Base-by-base conservation (phyloP, 108 stramenopile species). In the Bacterosira constricta region DNA sequence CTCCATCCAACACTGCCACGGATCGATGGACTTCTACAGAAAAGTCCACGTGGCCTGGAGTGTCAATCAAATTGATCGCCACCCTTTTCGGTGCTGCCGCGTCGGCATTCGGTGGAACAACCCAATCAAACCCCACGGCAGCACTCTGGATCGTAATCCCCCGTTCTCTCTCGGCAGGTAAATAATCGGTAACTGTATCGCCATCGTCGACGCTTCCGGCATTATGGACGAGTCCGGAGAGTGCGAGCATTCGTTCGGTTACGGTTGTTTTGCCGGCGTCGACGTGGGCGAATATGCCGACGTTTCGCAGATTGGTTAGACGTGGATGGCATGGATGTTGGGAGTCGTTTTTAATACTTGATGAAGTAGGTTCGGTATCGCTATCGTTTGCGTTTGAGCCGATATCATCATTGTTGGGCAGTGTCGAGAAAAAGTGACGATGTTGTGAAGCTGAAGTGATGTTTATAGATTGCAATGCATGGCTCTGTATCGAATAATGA, bases 261-360 rank as follows among this genome's bases (percentile, higher is more conserved):
- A 97, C 91, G 17, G 99, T 99, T n/a, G 99, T 99, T 73, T 99
- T 99, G 25, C 99, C 99, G 1, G 99, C 98, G 79, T 99, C 99
- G 51, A 99, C 97, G 77, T 99, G 99, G 0, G 99, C 99, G 27
- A 99, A 86, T 61, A 99, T 89, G 4, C 98, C 99, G 8, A 98
- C 88, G 72, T 90, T 92, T 42, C 92, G 92, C 3, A 96, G 46
- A 58, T 80, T 84, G 21, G 62, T 69, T 1, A 93, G 86, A 13
- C 89, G 86, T 1, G 49, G 30, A 26, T 11, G 37, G 63, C 25
- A 30, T 0, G 53, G 72, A 37, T 23, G 36, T n/a, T 59, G 54
- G 31, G 34, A 3, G 7, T 32, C 29, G 53, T n/a, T n/a, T n/a
- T n/a, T n/a, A n/a, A 49, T 49, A 30, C 13, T 32, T 34, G 45